These are phyloP conservation scores for Elymus sibiricus DNA, from an alignment of 176 grass and related monocot genomes.

Conservation along the genomic window DNA sequence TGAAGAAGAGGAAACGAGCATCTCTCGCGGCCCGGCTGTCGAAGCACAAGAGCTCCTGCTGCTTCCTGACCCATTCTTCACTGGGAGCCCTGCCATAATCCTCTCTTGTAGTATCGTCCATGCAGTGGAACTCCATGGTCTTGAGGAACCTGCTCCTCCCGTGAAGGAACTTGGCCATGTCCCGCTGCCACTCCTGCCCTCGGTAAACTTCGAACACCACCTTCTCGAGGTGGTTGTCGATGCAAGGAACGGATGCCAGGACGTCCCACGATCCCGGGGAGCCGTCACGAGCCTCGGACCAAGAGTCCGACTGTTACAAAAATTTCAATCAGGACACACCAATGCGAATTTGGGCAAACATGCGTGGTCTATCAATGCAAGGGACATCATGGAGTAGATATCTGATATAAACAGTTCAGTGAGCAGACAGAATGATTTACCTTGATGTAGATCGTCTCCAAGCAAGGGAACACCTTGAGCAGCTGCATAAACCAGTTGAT, in stretches of 20 bases:
- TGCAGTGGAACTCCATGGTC: slow-evolving; percentile 35
- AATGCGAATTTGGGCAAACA: neutral
- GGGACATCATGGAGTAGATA: neutral
- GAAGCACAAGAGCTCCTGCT: slow-evolving; percentile 10
- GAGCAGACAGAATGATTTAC: neutral
- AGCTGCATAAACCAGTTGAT: slow-evolving; percentile 20
- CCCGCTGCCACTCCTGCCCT: slow-evolving; percentile 24
- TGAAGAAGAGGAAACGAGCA: slow-evolving; percentile 30
- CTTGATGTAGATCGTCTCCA: slow-evolving; percentile 30
- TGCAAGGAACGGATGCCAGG: neutral
- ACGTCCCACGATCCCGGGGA: neutral
- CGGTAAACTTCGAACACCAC: slow-evolving; percentile 32
- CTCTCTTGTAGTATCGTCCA: neutral
- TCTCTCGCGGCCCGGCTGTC: slow-evolving; percentile 21
- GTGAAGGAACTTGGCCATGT: slow-evolving; percentile 39
- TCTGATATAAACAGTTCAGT: neutral
- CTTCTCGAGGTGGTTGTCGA: slow-evolving; percentile 6
- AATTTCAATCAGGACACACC: neutral
- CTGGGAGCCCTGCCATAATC: neutral
- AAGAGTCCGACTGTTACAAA: neutral
- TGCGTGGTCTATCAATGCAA: neutral
- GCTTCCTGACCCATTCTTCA: slow-evolving; percentile 1
- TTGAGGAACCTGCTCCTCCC: slow-evolving; percentile 24
- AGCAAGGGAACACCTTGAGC: slow-evolving; percentile 12
- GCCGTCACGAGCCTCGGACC: neutral